Evolutionary conservation across 805 yeast species (phyloP), one percentile per base, ranked within the genome.

Genomic region (Wickerhamiella shivajii): DNA sequence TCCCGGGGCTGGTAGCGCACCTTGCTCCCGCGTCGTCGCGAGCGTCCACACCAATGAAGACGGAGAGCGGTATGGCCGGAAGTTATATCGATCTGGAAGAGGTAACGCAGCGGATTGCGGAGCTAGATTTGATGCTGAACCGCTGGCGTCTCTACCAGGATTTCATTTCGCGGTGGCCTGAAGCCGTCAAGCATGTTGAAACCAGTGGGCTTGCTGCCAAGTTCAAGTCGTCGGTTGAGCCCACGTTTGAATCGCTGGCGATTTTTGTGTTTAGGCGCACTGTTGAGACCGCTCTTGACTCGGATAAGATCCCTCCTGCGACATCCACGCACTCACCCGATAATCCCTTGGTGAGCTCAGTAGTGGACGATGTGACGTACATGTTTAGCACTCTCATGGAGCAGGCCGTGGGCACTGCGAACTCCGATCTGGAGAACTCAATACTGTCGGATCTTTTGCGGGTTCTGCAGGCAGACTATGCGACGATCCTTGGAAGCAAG

Each of bases 321-420:
- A n/a, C 22, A 4, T 11, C 28, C 18, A 26, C 5, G 13, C 18
- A 12, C 18, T 13, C 24, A 6, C 18, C 17, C 25, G 73, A 66
- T 19, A 61, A 74, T 4, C 87, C 63, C 3, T 43, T 55, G 10
- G 69, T 77, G 4, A 71, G 92, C 0, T 81, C 96, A 0, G 74
- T 81, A 15, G 71, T 85, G 16, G 98, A 90, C 46, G 98, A 90
- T 51, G 59, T 80, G 21, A 67, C 81, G 18, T 62, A 83, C 44
- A 71, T 84, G 6, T 57, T 85, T 28, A 77, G 80, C 46, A 69
- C 73, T 23, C 64, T 78, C 12, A 52, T 84, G 22, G 58, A 72
- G 16, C 77, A 75, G 38, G 63, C 74, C 1, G 60, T 84, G 9
- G 75, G 78, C 28, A 69, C 93, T 0, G 92, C 93, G 0, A 77